Evolutionary conservation across 2,329 filamentous ascomycete species (phyloP).

Genomic region (Trichophyton verrucosum): DNA sequence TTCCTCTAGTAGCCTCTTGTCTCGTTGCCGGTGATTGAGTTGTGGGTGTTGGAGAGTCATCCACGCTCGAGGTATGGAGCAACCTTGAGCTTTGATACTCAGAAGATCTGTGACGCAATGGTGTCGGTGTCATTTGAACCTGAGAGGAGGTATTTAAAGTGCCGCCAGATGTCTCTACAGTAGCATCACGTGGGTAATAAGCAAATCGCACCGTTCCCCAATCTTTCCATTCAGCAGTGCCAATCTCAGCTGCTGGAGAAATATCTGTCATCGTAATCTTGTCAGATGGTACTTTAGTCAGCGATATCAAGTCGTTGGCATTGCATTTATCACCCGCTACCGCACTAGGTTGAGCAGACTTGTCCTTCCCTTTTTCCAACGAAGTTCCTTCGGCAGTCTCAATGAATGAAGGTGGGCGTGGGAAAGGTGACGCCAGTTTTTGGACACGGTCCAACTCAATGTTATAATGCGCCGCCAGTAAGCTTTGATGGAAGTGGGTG

Average conservation of each 20-base stretch:
- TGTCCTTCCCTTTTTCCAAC: conserved; percentile 65
- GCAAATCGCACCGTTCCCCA: conserved; percentile 71
- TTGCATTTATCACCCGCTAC: conserved; percentile 42
- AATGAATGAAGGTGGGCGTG: conserved; percentile 50
- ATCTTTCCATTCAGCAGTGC: conserved; percentile 48
- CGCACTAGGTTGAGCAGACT: conserved; percentile 32
- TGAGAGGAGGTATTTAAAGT: conserved; percentile 24
- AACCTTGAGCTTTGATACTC: conserved; percentile 40
- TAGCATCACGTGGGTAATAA: conserved; percentile 51
- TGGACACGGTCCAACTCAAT: conserved; percentile 66
- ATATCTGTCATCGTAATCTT: conserved; percentile 22
- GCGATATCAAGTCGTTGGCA: conserved; percentile 70
- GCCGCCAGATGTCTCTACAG: conserved; percentile 14
- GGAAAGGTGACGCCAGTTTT: conserved; percentile 69
- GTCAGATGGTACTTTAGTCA: conserved; percentile 49
- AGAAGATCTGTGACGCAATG: conserved; percentile 55
- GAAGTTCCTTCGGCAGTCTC: conserved; percentile 39
- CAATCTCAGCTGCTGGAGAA: conserved; percentile 20
- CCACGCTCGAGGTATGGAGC: conserved; percentile 32
- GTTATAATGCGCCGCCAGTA: conserved; percentile 73
- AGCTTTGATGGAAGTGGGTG: conserved; percentile 54
- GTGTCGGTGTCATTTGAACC: conserved; percentile 59
- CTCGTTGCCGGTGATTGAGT: conserved; percentile 26
- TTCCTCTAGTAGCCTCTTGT: conserved; percentile 26
- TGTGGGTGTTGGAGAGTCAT: conserved; percentile 42